phyloP scores from a whole-genome alignment of 2,329 filamentous ascomycete genomes.

The Fusarium miscanthi region DNA sequence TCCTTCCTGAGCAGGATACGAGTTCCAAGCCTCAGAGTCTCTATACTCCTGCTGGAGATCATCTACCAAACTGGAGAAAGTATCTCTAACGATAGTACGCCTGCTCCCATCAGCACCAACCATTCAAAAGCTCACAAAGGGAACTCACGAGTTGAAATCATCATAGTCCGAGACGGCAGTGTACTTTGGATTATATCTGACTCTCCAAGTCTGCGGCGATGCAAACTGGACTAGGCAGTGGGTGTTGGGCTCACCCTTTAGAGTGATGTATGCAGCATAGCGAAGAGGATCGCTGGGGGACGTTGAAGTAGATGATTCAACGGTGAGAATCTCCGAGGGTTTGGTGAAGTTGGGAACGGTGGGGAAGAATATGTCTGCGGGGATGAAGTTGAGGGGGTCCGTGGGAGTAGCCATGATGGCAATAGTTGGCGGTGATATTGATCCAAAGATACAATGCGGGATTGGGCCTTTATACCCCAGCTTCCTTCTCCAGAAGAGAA shows the following conservation, averaged over 20 bases:
- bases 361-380: neutral
- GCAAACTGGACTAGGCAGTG: conserved; percentile 3
- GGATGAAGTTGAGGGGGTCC: conserved; percentile 3
- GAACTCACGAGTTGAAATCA: neutral
- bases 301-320: neutral
- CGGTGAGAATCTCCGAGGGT: neutral
- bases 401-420: neutral
- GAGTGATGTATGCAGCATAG: neutral
- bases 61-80: neutral
- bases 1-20: neutral
- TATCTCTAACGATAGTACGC: conserved; percentile 2
- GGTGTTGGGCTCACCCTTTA: neutral
- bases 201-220: neutral
- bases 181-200: neutral
- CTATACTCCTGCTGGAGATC: neutral
- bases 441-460: neutral
- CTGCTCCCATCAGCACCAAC: neutral
- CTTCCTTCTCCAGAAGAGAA: neutral
- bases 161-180: neutral
- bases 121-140: fast-evolving
- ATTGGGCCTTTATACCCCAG: neutral
- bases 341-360: neutral
- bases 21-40: conserved; percentile 1
- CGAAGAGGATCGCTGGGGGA: neutral
- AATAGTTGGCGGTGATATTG: neutral